phyloP scores from a whole-genome alignment of 306 rosid genomes.

The Styphnolobium japonicum region DNA sequence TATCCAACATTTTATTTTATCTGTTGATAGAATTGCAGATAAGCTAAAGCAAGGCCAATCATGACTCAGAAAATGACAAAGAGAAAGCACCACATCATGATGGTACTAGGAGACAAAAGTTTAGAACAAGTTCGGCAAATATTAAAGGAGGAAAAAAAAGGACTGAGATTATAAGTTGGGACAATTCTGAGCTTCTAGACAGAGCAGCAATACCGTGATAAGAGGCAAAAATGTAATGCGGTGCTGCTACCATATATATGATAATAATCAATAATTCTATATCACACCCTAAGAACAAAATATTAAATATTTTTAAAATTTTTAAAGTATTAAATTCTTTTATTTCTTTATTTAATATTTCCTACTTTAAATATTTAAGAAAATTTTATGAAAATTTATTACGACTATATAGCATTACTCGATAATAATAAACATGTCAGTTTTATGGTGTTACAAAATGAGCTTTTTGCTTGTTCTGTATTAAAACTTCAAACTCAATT shows the following conservation, averaged over 20 bases:
- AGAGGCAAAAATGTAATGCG: background rate
- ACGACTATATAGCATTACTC: no score
- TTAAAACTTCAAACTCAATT: background rate
- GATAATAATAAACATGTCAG: no score
- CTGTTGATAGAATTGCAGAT: background rate
- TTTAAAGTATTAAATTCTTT: no score
- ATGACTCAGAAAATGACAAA: background rate
- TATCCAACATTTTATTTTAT: background rate
- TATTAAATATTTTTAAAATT: no score
- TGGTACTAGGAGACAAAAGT: background rate
- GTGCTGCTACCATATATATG: background rate
- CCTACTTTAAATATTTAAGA: no score
- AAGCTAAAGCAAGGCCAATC: background rate
- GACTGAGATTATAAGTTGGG: background rate
- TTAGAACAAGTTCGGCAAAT: background rate
- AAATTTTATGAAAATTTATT: no score
- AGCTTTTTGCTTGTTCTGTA: background rate
- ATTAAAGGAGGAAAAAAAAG: background rate
- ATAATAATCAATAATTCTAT: background rate
- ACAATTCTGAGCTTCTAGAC: background rate
- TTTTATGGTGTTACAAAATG: no score
- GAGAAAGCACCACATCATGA: background rate
- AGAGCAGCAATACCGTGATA: no score
- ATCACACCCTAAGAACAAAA: no score
- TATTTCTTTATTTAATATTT: no score